These are phyloP conservation scores for Paramecium primaurelia DNA, from an alignment of 73 alveolate genomes.

Conservation along the genomic window DNA sequence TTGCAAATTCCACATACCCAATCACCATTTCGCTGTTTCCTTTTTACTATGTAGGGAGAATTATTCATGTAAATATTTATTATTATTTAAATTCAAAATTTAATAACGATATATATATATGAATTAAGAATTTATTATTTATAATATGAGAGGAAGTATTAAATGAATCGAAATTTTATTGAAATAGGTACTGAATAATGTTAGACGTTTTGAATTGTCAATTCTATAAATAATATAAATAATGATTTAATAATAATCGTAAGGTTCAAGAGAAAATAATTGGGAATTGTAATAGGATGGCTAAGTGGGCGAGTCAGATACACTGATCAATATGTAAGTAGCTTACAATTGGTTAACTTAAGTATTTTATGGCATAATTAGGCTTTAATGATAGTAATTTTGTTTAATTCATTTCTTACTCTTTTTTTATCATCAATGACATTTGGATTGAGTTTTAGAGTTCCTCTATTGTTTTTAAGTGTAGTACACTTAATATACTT, in stretches of 20 bases:
- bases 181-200: not conserved
- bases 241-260: not conserved
- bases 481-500: not conserved
- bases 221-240: not conserved
- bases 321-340: not conserved
- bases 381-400: not conserved
- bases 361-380: not conserved
- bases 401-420: not conserved
- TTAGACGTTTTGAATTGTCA: not conserved
- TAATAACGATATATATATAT: not conserved
- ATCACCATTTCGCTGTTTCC: slow-evolving; percentile 49
- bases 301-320: not conserved
- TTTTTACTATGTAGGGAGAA: not conserved
- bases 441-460: not conserved
- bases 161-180: not conserved
- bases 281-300: not conserved
- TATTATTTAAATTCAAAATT: not conserved
- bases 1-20: slow-evolving; percentile 65
- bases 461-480: not conserved
- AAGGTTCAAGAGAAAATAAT: not conserved
- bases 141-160: not conserved
- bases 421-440: not conserved
- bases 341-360: not conserved
- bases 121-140: not conserved
- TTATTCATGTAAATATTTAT: not conserved